phyloP scores from a whole-genome alignment of 768 basidiomycete genomes.

The Naganishia vaughanmartiniae region DNA sequence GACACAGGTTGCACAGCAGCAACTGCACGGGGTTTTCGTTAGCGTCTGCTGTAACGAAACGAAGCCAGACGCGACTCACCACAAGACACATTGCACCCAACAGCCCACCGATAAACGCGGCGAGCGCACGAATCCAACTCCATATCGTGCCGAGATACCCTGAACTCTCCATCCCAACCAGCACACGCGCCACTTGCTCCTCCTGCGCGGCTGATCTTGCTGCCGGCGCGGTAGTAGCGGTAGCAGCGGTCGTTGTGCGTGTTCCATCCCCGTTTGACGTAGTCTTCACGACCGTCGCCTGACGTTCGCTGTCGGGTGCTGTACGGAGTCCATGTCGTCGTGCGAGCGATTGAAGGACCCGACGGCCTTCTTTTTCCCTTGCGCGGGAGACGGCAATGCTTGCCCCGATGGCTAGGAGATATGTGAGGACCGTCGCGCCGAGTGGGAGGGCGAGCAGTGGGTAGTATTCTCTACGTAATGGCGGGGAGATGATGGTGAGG shows the following conservation, averaged over 20 bases:
- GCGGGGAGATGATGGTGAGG: slow-evolving; percentile 41
- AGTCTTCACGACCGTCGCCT: background rate
- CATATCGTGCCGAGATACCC: slow-evolving; percentile 39
- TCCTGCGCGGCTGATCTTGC: slow-evolving; percentile 32
- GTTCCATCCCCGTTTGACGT: slow-evolving; percentile 3
- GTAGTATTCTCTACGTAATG: slow-evolving; percentile 37
- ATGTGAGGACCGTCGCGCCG: slow-evolving; percentile 38
- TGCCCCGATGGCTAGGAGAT: slow-evolving; percentile 42
- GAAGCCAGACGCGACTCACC: slow-evolving; percentile 37
- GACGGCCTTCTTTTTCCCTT: slow-evolving; percentile 39
- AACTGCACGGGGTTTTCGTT: slow-evolving; percentile 33
- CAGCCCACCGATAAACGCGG: slow-evolving; percentile 46
- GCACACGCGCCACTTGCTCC: slow-evolving; percentile 40
- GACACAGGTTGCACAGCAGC: slow-evolving; percentile 46
- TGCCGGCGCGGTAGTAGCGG: background rate
- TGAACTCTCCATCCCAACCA: slow-evolving; percentile 44
- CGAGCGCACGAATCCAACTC: slow-evolving; percentile 38
- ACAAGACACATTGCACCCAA: slow-evolving; percentile 40
- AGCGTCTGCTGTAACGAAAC: background rate
- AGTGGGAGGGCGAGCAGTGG: slow-evolving; percentile 47
- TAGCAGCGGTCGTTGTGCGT: background rate
- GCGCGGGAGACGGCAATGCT: slow-evolving; percentile 48
- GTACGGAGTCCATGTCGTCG: slow-evolving; percentile 22
- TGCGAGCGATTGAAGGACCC: slow-evolving; percentile 45
- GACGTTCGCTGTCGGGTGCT: background rate